Conservation (phyloP, 805 yeast species). For the Candida taoyuanica region DNA sequence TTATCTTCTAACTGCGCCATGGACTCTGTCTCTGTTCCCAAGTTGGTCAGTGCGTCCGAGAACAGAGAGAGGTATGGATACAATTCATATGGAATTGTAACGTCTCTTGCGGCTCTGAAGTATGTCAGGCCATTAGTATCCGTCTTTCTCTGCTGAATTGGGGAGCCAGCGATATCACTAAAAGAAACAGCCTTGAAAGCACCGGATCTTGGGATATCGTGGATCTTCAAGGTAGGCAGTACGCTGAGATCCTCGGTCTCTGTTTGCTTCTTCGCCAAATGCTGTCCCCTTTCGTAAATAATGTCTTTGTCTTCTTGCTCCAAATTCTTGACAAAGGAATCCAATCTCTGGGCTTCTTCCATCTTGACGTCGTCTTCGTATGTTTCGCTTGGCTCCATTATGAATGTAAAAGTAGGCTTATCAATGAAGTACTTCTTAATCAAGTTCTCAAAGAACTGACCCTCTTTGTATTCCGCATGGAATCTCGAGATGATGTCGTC, state of each 20-base stretch:
- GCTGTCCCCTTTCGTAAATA: slow-evolving; percentile 56
- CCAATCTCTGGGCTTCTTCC: slow-evolving; percentile 56
- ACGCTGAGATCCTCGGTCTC: slow-evolving; percentile 68
- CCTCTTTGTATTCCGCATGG: slow-evolving; percentile 52
- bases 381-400: slow-evolving; percentile 65
- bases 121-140: slow-evolving; percentile 82
- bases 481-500: slow-evolving; percentile 56
- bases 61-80: slow-evolving; percentile 73
- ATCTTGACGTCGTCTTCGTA: slow-evolving; percentile 46
- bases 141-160: slow-evolving; percentile 45
- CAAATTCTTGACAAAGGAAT: slow-evolving; percentile 38
- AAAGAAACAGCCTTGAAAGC: slow-evolving; percentile 31
- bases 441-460: slow-evolving; percentile 54
- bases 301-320: slow-evolving; percentile 50
- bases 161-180: slow-evolving; percentile 26
- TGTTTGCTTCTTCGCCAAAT: slow-evolving; percentile 59
- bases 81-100: slow-evolving; percentile 56
- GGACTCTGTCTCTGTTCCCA: slow-evolving; percentile 71
- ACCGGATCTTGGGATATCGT: slow-evolving; percentile 65
- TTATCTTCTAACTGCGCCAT: slow-evolving; percentile 83
- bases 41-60: slow-evolving; percentile 71
- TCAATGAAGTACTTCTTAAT: slow-evolving; percentile 48
- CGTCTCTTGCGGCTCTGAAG: slow-evolving; percentile 58
- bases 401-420: slow-evolving; percentile 61
- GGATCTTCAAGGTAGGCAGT: slow-evolving; percentile 70